Evolutionary conservation across 2,329 filamentous ascomycete species (phyloP), one percentile per base, ranked within the genome.

Genomic region (Botrytis elliptica): DNA sequence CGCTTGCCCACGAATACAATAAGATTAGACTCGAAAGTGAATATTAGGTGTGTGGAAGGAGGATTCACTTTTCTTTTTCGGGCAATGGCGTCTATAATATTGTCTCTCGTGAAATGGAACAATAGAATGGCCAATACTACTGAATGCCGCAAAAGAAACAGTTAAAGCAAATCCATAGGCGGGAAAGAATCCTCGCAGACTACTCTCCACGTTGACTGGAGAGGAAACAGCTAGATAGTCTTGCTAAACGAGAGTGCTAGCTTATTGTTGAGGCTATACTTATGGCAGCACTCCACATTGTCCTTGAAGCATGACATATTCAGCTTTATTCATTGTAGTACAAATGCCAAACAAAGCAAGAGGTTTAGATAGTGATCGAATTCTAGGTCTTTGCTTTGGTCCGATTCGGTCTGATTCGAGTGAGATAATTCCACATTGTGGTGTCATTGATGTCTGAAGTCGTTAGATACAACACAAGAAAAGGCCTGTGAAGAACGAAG

Each of bases 261-360:
- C 5, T 29, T 22, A 16, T 0, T 1, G 16, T 42, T 12, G 29
- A 1, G 6, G 5, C 40, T 12, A 20, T 18, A 1, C 6, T 18
- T 18, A 4, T 40, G 3, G 25, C 4, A 55, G 38, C 16, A 29
- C 14, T 42, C n/a, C 1, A 29, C 44, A 44, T 44, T 42, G 4
- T 42, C n/a, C 25, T 12, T 18, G n/a, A n/a, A 64, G 8, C 4
- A n/a, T 29, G 8, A 8, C 4, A n/a, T 42, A 42, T n/a, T 4
- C 60, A 42, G 1, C 25, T 10, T 40, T 63, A 40, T 42, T 18
- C 25, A 42, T 29, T 29, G 38, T 20, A 29, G 25, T 42, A 20
- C 2, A 42, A 20, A 44, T 5, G 14, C 16, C 12, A 64, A 29
- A 16, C 25, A n/a, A 44, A 42, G 60, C 25, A 20, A 44, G n/a